Evolutionary conservation across 2,329 filamentous ascomycete species (phyloP).

Genomic region (Cephalotrichum gorgonifer): DNA sequence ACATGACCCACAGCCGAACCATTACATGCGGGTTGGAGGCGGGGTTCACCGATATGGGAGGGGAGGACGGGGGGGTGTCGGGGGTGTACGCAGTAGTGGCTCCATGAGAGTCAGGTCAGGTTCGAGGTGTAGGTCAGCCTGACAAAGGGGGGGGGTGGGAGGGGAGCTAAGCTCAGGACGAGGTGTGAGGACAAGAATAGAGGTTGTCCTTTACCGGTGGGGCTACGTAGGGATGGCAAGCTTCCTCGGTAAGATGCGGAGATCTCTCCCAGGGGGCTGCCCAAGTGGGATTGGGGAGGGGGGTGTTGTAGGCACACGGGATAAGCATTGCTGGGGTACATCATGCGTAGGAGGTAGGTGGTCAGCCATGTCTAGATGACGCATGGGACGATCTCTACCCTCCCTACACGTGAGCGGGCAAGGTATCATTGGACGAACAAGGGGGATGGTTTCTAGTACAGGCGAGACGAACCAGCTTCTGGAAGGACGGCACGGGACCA

Average conservation of each 20-base stretch:
- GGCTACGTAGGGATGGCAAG: background rate
- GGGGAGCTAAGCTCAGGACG: too few relatives aligned
- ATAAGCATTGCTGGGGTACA: background rate
- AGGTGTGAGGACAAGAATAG: background rate
- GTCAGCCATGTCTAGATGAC: background rate
- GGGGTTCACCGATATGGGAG: background rate
- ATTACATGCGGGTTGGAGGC: background rate
- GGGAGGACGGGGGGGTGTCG: background rate
- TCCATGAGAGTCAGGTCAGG: background rate
- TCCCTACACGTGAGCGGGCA: background rate
- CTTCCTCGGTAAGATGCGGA: background rate
- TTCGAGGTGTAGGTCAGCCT: background rate
- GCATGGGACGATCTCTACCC: background rate
- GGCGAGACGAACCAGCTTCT: too few relatives aligned
- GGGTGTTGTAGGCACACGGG: background rate
- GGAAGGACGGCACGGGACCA: too few relatives aligned
- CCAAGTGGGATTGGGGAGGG: too few relatives aligned
- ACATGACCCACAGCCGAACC: constrained; percentile 1
- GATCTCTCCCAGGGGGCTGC: background rate
- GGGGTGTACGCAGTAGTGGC: background rate
- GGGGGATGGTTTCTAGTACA: background rate
- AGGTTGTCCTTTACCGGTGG: too few relatives aligned
- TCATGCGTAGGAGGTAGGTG: background rate
- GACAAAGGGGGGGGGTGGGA: too few relatives aligned
- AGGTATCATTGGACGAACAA: background rate